Evolutionary conservation across 345 rosid genomes (phyloP).

Genomic region (Corymbia maculata): DNA sequence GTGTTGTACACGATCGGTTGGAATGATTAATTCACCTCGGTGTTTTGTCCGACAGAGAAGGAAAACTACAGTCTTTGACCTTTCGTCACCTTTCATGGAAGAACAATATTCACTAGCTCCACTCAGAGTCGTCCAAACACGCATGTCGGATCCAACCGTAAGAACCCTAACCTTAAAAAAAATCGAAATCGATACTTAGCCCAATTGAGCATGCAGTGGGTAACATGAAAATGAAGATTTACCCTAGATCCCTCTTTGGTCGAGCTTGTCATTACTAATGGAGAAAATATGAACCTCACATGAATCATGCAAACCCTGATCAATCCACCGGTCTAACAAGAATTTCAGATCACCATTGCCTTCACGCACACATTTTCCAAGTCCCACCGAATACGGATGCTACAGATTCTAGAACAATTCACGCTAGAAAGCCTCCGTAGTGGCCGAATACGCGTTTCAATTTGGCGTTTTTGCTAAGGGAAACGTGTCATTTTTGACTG

Average conservation of each 20-base stretch:
- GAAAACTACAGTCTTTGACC: background rate
- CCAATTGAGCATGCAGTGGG: background rate
- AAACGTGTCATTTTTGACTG: background rate
- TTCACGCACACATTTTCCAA: background rate
- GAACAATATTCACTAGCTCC: background rate
- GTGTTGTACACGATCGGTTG: background rate
- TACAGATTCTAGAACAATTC: background rate
- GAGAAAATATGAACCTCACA: background rate
- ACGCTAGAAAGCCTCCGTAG: background rate
- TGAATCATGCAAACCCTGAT: background rate
- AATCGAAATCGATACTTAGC: background rate
- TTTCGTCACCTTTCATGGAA: background rate
- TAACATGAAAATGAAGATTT: background rate
- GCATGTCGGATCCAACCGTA: background rate
- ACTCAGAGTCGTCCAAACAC: background rate
- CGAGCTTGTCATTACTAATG: background rate
- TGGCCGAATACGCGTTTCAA: background rate
- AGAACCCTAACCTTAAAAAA: background rate
- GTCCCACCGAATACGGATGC: background rate
- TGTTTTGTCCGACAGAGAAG: background rate
- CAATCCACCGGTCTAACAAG: background rate
- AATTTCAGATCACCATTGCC: background rate
- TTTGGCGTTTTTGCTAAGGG: background rate
- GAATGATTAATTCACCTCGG: background rate
- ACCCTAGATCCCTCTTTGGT: background rate